Conservation (phyloP, 306 rosid genomes). For the Albizia julibrissin region DNA sequence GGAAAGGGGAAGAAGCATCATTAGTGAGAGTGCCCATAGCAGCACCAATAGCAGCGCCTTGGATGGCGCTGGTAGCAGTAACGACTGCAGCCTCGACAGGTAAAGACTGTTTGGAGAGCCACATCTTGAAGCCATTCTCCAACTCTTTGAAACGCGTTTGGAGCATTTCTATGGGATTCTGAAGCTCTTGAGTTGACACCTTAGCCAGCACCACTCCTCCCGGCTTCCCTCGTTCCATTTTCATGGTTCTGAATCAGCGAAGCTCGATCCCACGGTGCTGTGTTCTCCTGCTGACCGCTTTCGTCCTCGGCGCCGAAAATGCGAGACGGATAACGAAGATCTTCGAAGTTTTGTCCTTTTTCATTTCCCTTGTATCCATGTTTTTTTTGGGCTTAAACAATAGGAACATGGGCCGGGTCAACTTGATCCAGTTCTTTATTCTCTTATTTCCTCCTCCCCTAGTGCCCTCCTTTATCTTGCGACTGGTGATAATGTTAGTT, state of each 20-base stretch:
- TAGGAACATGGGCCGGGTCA: not conserved
- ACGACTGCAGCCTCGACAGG: slow-evolving; percentile 90
- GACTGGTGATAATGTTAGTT: too few species aligned
- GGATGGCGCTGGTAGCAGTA: slow-evolving; percentile 83
- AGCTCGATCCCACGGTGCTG: not conserved
- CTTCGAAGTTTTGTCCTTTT: not conserved
- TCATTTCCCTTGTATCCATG: not conserved
- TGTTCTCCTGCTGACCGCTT: not conserved
- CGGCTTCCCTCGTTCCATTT: slow-evolving; percentile 74
- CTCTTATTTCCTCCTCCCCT: too few species aligned
- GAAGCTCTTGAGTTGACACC: slow-evolving; percentile 51
- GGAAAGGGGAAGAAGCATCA: slow-evolving; percentile 64
- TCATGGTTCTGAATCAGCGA: not conserved
- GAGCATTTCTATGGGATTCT: slow-evolving; percentile 72
- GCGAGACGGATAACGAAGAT: slow-evolving; percentile 15
- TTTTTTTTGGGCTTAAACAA: not conserved
- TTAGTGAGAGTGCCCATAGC: slow-evolving; percentile 85
- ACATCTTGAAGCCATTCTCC: slow-evolving; percentile 55
- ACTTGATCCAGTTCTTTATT: not conserved
- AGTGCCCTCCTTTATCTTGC: too few species aligned
- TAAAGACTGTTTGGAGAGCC: slow-evolving; percentile 83
- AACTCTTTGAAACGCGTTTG: slow-evolving; percentile 73
- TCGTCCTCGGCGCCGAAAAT: not conserved
- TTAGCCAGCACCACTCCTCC: slow-evolving; percentile 47
- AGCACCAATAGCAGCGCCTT: slow-evolving; percentile 91